Percentiles rank a stretch among this genome's conserved stretches.
Evolutionary conservation across 192 early-diverging fungal species (phyloP).

Genomic region (Backusella australiensis): DNA sequence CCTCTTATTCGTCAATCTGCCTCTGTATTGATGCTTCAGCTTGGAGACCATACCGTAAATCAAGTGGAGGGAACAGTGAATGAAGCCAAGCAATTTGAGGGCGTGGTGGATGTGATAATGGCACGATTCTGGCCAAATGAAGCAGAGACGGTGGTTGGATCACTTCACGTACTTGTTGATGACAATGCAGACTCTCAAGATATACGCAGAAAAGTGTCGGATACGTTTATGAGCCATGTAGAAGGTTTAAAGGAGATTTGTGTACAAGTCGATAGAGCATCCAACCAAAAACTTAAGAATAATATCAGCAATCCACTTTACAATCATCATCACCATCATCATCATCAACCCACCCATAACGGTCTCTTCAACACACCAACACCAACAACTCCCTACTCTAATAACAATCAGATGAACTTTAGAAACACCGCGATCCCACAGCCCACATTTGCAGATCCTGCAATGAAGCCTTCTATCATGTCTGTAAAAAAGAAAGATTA

Average conservation of each 20-base stretch:
- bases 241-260: constrained; percentile 49
- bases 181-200: constrained; percentile 26
- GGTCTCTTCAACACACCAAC: constrained; percentile 7
- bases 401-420: not conserved
- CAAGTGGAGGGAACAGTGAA: constrained; percentile 45
- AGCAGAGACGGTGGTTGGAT: constrained; percentile 48
- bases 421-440: constrained; percentile 7
- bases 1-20: constrained; percentile 79
- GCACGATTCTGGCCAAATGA: constrained; percentile 62
- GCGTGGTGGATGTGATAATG: constrained; percentile 39
- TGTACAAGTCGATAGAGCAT: constrained; percentile 44
- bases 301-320: not conserved
- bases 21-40: constrained; percentile 50
- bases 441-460: constrained; percentile 14
- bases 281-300: not conserved
- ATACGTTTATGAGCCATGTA: constrained; percentile 44
- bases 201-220: constrained; percentile 40
- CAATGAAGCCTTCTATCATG: constrained; percentile 1
- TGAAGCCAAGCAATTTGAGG: constrained; percentile 42
- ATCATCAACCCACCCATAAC: not conserved
- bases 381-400: not conserved
- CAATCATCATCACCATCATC: not conserved
- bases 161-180: constrained; percentile 47
- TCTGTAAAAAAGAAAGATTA: constrained; percentile 19
- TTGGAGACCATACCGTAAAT: constrained; percentile 37